phyloP scores from a whole-genome alignment of 176 grass and related monocot genomes.

The Puccinellia tenuiflora region DNA sequence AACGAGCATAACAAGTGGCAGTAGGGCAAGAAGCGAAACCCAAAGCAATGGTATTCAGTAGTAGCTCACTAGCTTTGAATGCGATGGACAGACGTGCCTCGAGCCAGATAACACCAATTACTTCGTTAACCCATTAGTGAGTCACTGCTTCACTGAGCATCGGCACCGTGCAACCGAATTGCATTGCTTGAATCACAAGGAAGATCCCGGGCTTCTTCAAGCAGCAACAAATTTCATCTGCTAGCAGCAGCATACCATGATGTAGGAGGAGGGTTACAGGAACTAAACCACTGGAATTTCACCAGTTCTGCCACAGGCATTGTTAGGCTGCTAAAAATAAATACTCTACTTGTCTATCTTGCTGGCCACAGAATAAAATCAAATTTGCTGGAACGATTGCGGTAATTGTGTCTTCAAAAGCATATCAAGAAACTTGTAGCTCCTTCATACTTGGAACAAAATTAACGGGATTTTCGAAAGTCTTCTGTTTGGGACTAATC shows the following conservation, averaged over 20 bases:
- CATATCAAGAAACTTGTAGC: conserved; percentile 2
- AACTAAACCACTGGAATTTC: not conserved
- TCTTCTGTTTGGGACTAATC: not conserved
- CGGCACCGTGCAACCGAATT: not conserved
- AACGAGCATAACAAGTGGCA: not conserved
- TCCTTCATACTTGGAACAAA: not conserved
- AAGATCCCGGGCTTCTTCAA: not conserved
- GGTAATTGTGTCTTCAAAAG: not conserved
- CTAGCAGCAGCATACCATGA: not conserved
- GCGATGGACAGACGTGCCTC: not conserved
- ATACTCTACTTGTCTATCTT: not conserved
- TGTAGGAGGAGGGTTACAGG: not conserved
- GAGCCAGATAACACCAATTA: not conserved
- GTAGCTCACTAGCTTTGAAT: not conserved
- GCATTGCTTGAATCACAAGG: not conserved
- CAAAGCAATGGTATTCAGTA: not conserved
- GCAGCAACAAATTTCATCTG: not conserved
- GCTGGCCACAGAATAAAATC: not conserved
- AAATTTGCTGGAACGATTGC: conserved; percentile 1
- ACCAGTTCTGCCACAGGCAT: not conserved
- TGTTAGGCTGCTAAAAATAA: not conserved
- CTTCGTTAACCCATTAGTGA: not conserved
- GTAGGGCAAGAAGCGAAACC: not conserved
- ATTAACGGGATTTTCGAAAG: not conserved
- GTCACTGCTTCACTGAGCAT: not conserved